A percentile compares a stretch with the other conserved stretches of the same genome.
phyloP scores from a whole-genome alignment of 2,329 filamentous ascomycete species.

The Beauveria australis region DNA sequence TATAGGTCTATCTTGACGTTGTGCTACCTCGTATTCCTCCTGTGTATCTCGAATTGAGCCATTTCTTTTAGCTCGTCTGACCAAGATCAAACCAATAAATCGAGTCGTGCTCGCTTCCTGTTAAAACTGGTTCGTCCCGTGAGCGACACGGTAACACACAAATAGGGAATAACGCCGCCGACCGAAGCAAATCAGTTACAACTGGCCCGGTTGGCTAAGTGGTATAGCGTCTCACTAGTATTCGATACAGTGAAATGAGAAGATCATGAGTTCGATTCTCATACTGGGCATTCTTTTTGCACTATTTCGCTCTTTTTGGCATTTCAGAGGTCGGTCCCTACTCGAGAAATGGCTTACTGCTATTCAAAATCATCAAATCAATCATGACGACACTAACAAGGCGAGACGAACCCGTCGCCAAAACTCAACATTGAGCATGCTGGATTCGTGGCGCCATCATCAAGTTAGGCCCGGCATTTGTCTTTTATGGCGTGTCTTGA shows the following conservation, averaged over 20 bases:
- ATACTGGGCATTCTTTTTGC: slow-evolving; percentile 19
- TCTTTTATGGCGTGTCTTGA: no score
- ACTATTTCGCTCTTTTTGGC: no score
- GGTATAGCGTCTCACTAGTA: slow-evolving; percentile 30
- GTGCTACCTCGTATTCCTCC: neutral
- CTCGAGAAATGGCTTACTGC: no score
- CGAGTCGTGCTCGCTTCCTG: neutral
- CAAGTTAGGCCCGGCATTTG: no score
- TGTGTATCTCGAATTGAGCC: neutral
- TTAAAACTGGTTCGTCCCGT: neutral
- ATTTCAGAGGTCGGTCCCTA: no score
- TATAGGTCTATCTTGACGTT: neutral
- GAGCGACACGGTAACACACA: neutral
- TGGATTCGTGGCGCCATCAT: no score
- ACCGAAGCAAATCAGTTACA: neutral
- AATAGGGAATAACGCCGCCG: neutral
- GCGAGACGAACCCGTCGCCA: no score
- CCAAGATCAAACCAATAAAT: neutral
- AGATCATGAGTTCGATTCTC: slow-evolving; percentile 28
- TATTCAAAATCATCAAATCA: no score
- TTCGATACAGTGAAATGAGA: slow-evolving; percentile 18
- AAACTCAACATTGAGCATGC: no score
- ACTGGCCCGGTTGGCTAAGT: slow-evolving; percentile 25
- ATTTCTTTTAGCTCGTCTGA: neutral
- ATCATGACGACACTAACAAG: no score